Evolutionary conservation across 768 basidiomycete species (phyloP).

Genomic region (Suillus subaureus): DNA sequence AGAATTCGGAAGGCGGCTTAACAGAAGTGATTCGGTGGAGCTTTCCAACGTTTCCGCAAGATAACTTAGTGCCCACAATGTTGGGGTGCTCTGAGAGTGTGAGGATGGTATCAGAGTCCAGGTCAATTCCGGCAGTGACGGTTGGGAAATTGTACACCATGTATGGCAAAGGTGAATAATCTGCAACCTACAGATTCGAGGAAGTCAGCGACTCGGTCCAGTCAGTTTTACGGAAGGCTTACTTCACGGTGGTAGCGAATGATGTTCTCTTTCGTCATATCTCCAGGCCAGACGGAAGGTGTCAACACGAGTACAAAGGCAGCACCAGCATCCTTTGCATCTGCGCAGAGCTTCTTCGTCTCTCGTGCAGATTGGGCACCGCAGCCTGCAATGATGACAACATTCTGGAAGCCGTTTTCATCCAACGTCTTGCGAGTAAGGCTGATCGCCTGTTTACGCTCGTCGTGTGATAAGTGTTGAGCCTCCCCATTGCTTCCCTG

Average conservation of each 20-base stretch:
- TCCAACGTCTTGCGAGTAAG: slow-evolving; percentile 74
- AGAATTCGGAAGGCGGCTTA: slow-evolving; percentile 55
- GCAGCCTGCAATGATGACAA: slow-evolving; percentile 79
- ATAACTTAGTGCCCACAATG: slow-evolving; percentile 84
- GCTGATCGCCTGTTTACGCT: slow-evolving; percentile 62
- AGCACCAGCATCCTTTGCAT: slow-evolving; percentile 84
- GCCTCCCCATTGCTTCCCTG: slow-evolving; percentile 81
- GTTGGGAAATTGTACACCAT: slow-evolving; percentile 88
- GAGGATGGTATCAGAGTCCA: slow-evolving; percentile 78
- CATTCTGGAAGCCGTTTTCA: slow-evolving; percentile 65
- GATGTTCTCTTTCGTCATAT: slow-evolving; percentile 65
- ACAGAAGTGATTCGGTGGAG: slow-evolving; percentile 71
- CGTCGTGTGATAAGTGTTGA: slow-evolving; percentile 72
- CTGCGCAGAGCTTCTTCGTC: slow-evolving; percentile 66
- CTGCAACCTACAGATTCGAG: slow-evolving; percentile 54
- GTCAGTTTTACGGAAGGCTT: slow-evolving; percentile 13
- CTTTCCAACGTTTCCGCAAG: slow-evolving; percentile 85
- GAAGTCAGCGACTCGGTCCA: not conserved
- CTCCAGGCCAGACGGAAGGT: slow-evolving; percentile 68
- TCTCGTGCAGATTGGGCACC: slow-evolving; percentile 81
- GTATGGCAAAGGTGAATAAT: slow-evolving; percentile 65
- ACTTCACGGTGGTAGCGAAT: slow-evolving; percentile 69
- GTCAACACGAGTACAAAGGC: slow-evolving; percentile 76
- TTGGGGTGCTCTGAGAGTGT: slow-evolving; percentile 76
- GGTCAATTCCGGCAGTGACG: slow-evolving; percentile 80